Evolutionary conservation across 2,329 filamentous ascomycete genomes (phyloP), one percentile per base, ranked within the genome.

Genomic region (Fusarium sp.): DNA sequence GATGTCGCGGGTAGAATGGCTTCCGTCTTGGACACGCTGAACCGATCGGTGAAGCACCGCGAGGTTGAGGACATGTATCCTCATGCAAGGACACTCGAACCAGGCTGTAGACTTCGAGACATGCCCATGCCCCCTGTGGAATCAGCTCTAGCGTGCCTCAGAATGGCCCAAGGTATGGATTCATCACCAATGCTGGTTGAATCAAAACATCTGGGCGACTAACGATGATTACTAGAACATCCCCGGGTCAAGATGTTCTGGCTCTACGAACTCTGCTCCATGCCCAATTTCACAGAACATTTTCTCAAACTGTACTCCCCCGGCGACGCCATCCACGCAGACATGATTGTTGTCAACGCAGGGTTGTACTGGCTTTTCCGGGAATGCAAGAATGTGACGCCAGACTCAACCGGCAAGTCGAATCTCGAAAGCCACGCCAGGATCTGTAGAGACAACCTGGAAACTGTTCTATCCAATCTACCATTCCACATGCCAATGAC

Each of bases 1-100:
- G 67, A 75, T 9, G 59, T 76, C 13, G 71, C 71, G 1, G 45
- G 58, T 2, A 76, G 76, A 27, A 78, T 79, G 73, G 66, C 62
- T 18, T 47, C 42, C 20, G 42, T 47, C 13, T 14, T 47, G 42
- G 42, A 47, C 13, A 20, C 42, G 14, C 42, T 47, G 34, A 35
- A 35, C 34, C 34, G 34, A 35, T 35, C 34, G 11, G 34, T 35
- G 34, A 35, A 14, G 13, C 13, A 35, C 34, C 34, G 11, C 13
- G 13, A 24, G 13, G 20, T 5, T 24, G 42, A 47, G 6, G 24
- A 47, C 10, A 10, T 47, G 13, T 47, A 47, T 24, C 42, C 42
- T 4, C n/a, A 47, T 16, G 22, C 42, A 47, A 47, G 42, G 42
- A 20, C 42, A 14, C 20, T 47, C 14, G n/a, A 20, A 3, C 13